phyloP scores from a whole-genome alignment of 768 basidiomycete species.

The Lepiota brunneoincarnata region DNA sequence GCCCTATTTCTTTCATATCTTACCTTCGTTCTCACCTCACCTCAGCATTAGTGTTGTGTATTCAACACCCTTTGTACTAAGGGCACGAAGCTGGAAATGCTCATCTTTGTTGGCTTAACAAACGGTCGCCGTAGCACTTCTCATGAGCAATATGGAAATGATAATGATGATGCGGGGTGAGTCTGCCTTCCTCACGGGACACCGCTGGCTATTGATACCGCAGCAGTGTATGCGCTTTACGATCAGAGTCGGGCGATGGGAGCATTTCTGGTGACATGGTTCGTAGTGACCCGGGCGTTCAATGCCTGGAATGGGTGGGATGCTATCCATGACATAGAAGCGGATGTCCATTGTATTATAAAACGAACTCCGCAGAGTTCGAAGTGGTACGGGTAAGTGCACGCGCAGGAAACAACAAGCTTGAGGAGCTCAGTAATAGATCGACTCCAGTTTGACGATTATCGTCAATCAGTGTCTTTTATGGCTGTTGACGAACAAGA shows the following conservation, averaged over 20 bases:
- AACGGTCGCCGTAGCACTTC: not conserved
- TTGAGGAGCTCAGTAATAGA: not conserved
- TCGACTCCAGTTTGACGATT: not conserved
- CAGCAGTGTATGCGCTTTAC: constrained; percentile 1
- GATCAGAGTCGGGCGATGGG: not conserved
- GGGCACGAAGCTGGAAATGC: not conserved
- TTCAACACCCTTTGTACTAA: not conserved
- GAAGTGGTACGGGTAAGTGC: constrained; percentile 3
- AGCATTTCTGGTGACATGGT: not conserved
- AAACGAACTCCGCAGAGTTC: not conserved
- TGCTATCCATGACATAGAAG: not conserved
- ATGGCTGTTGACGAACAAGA: not conserved
- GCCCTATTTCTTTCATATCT: not conserved
- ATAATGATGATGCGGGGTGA: constrained; percentile 2
- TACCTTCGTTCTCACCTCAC: not conserved
- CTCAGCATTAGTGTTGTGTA: not conserved
- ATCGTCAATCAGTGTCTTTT: not conserved
- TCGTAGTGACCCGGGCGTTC: not conserved
- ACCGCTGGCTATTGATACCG: not conserved
- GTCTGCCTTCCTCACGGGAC: too few relatives aligned
- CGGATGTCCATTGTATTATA: not conserved
- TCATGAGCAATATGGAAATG: not conserved
- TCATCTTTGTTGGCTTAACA: not conserved
- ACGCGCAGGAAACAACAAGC: too few relatives aligned
- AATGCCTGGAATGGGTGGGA: constrained; percentile 1